These are phyloP conservation scores for Abrus pulchellus DNA, from an alignment of 306 rosid genomes.

Conservation along the genomic window DNA sequence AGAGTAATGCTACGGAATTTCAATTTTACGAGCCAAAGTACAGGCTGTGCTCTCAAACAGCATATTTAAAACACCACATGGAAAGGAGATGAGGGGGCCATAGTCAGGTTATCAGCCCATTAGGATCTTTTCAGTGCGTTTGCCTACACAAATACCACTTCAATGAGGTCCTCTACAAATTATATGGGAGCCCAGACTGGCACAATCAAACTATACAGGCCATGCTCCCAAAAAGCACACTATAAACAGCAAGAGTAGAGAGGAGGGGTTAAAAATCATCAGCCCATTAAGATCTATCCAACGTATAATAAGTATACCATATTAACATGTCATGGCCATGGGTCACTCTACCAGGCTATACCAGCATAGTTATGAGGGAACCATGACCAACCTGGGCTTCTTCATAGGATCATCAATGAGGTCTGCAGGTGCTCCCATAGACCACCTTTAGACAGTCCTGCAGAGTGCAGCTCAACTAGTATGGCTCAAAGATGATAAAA, in stretches of 20 bases:
- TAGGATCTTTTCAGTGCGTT: not conserved
- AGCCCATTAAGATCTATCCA: not conserved
- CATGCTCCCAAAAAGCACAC: not conserved
- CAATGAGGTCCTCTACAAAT: not conserved
- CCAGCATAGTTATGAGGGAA: not conserved
- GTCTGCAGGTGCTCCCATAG: not conserved
- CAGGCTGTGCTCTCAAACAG: conserved; percentile 2
- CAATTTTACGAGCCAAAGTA: not conserved
- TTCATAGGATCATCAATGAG: not conserved
- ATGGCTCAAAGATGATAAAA: conserved; percentile 22
- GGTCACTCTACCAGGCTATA: not conserved
- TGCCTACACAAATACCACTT: not conserved
- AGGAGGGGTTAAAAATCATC: not conserved
- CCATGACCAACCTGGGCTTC: not conserved
- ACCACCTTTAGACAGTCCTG: not conserved
- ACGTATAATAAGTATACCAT: not conserved
- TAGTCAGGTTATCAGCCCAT: conserved; percentile 11
- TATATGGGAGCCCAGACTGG: not conserved
- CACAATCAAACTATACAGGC: not conserved
- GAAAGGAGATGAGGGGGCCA: not conserved
- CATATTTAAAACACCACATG: not conserved
- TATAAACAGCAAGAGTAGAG: not conserved
- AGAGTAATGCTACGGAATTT: conserved; percentile 1
- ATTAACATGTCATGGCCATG: not conserved
- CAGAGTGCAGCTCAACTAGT: not conserved